Percentiles rank a stretch among this genome's conserved stretches.
phyloP scores from a whole-genome alignment of 2,329 filamentous ascomycete species.

The Alternaria gaisen region DNA sequence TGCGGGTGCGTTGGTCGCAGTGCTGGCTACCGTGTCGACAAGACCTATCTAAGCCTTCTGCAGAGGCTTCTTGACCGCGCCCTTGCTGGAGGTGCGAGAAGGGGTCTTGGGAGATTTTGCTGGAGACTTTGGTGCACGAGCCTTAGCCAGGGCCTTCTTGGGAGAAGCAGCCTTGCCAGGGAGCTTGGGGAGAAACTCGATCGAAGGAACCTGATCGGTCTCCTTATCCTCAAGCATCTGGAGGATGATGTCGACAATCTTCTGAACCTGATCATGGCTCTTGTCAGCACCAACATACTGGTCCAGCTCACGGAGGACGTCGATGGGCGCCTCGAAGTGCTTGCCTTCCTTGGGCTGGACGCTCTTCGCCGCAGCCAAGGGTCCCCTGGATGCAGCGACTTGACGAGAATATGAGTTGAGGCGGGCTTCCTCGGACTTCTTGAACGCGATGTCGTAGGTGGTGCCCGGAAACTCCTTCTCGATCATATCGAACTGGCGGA shows the following conservation, averaged over 20 bases:
- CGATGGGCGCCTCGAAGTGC: slow-evolving; percentile 45
- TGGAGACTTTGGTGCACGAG: slow-evolving; percentile 16
- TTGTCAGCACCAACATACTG: slow-evolving; percentile 33
- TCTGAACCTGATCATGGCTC: slow-evolving; percentile 29
- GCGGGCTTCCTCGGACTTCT: slow-evolving; percentile 48
- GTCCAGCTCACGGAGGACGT: slow-evolving; percentile 44
- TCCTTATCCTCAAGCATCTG: slow-evolving; percentile 41
- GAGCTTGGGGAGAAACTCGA: slow-evolving; percentile 45
- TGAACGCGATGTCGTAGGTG: slow-evolving; percentile 43
- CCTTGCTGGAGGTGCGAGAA: slow-evolving; percentile 32
- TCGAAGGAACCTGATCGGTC: slow-evolving; percentile 38
- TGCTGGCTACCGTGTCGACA: not conserved
- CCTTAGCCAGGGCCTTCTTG: slow-evolving; percentile 21
- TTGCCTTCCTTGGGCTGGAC: slow-evolving; percentile 29
- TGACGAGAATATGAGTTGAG: slow-evolving; percentile 41
- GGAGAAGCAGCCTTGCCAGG: slow-evolving; percentile 23
- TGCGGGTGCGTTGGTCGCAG: not conserved
- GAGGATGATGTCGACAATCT: slow-evolving; percentile 35
- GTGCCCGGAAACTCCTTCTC: slow-evolving; percentile 41
- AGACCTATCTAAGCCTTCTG: slow-evolving; percentile 16
- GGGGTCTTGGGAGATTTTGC: slow-evolving; percentile 19
- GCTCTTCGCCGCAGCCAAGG: slow-evolving; percentile 17
- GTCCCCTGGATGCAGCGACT: slow-evolving; percentile 20
- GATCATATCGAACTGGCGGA: slow-evolving; percentile 46
- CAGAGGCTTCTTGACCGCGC: slow-evolving; percentile 36